These are phyloP conservation scores for Petunia secreta DNA, from an alignment of 257 asterid genomes.

Conservation along the genomic window DNA sequence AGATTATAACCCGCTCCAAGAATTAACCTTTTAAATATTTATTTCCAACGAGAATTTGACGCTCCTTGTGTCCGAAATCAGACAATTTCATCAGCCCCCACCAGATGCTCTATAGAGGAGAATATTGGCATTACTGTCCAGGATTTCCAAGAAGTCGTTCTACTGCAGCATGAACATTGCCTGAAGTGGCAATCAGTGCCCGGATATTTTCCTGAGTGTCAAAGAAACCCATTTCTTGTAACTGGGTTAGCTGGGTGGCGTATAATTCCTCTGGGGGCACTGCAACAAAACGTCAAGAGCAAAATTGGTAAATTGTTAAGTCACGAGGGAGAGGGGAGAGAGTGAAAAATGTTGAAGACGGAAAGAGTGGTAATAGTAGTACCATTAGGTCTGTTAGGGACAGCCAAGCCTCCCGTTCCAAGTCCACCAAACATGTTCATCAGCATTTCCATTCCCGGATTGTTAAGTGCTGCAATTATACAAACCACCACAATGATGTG, in stretches of 20 bases:
- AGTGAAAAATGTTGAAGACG: background rate
- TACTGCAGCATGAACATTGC: constrained; percentile 61
- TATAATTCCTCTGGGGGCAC: constrained; percentile 55
- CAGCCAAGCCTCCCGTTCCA: constrained; percentile 45
- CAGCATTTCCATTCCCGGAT: constrained; percentile 45
- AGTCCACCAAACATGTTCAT: constrained; percentile 60
- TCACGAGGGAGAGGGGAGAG: background rate
- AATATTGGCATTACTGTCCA: constrained; percentile 36
- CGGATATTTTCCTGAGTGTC: constrained; percentile 55
- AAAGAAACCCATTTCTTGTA: constrained; percentile 62
- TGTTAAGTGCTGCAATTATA: constrained; percentile 29
- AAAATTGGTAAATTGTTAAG: background rate
- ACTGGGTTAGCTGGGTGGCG: constrained; percentile 51
- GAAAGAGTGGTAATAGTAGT: background rate
- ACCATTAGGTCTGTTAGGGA: constrained; percentile 47
- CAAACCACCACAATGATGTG: constrained; percentile 17
- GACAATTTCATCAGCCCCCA: constrained; percentile 24
- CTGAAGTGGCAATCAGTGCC: constrained; percentile 51
- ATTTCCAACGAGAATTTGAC: constrained; percentile 23
- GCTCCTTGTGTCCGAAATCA: constrained; percentile 27
- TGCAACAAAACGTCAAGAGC: constrained; percentile 24
- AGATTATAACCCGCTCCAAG: constrained; percentile 12
- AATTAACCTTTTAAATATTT: constrained; percentile 24
- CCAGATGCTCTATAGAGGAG: constrained; percentile 23
- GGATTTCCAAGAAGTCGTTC: constrained; percentile 51